Base-by-base conservation (phyloP, 2,329 filamentous ascomycete species). In the Talaromyces sp. region DNA sequence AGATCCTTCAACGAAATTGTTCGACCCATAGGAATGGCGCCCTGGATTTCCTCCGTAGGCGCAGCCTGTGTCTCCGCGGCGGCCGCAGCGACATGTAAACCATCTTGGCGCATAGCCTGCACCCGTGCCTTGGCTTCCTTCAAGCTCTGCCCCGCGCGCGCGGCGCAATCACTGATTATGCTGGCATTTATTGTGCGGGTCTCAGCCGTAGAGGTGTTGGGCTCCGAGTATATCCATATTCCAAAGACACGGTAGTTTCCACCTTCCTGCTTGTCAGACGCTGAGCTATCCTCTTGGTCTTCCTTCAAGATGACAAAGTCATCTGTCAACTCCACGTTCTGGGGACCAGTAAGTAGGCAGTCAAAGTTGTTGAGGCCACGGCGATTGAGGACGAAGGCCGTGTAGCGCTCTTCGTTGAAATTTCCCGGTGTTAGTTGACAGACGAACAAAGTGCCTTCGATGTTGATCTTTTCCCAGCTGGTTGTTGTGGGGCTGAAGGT, bases 381-480 rank as follows among this genome's bases (percentile, higher is more conserved):
- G 40, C 89, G 81, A 72, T 90, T 92, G 56, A 93, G 78, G 6
- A 93, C 79, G 63, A 91, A 88, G 14, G 90, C 82, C 33, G 68
- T 71, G 61, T 80, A 81, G 58, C 77, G 68, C 42, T 79, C 77
- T 55, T 74, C 85, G 63, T 63, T 77, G 56, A 73, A 53, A 30
- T 64, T 33, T 43, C 75, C 57, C 74, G 80, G 61, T 50, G 66
- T 60, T 55, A 86, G 75, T 58, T 88, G 82, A 77, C 90, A 95
- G 48, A 97, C 84, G 71, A 97, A 99, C 59, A 97, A 78, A 11
- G 90, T 89, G 35, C 94, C 94, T 73, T 96, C 92, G 10, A 92
- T 82, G 51, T 87, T 89, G 41, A 83, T 84, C 77, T 95, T 96
- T 69, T 94, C 89, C 94, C 94, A 97, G 54, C 79, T 75, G 47